Conservation (phyloP, 2,329 filamentous ascomycete species). For the Fusarium napiforme region DNA sequence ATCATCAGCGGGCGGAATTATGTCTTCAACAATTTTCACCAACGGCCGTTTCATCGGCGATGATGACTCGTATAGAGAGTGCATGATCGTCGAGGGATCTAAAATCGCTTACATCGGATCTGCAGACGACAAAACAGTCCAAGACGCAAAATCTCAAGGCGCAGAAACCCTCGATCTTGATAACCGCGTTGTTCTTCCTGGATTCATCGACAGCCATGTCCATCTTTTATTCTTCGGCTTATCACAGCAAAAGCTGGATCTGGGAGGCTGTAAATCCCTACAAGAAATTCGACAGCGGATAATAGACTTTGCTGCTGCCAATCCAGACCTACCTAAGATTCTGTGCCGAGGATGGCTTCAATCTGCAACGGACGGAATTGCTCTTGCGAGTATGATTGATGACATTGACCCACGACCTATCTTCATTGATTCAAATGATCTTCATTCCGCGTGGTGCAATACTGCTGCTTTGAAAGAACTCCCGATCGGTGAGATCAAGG, state of each 20-base stretch:
- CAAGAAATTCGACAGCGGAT: slow-evolving; percentile 57
- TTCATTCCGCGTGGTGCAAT: slow-evolving; percentile 64
- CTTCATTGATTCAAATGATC: slow-evolving; percentile 61
- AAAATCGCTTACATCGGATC: slow-evolving; percentile 22
- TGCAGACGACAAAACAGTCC: not conserved
- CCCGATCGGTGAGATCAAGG: slow-evolving; percentile 52
- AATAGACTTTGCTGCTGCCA: slow-evolving; percentile 51
- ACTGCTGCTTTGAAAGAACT: slow-evolving; percentile 59
- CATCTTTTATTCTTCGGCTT: slow-evolving; percentile 62
- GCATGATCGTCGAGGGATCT: slow-evolving; percentile 11
- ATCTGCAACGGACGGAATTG: slow-evolving; percentile 48
- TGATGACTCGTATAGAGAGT: not conserved
- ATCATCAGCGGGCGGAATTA: not conserved
- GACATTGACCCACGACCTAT: slow-evolving; percentile 61
- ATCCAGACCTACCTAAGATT: slow-evolving; percentile 57
- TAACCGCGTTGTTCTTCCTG: slow-evolving; percentile 55
- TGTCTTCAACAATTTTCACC: not conserved
- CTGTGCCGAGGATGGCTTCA: slow-evolving; percentile 63
- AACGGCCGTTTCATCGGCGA: not conserved
- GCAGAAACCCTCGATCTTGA: slow-evolving; percentile 43
- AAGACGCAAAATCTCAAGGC: not conserved
- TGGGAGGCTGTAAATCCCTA: slow-evolving; percentile 56
- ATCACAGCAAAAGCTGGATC: slow-evolving; percentile 57
- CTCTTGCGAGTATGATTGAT: slow-evolving; percentile 54
- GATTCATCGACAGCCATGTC: slow-evolving; percentile 64